Base-by-base conservation (phyloP, 176 grass and related monocot species). In the Elymus sibiricus region DNA sequence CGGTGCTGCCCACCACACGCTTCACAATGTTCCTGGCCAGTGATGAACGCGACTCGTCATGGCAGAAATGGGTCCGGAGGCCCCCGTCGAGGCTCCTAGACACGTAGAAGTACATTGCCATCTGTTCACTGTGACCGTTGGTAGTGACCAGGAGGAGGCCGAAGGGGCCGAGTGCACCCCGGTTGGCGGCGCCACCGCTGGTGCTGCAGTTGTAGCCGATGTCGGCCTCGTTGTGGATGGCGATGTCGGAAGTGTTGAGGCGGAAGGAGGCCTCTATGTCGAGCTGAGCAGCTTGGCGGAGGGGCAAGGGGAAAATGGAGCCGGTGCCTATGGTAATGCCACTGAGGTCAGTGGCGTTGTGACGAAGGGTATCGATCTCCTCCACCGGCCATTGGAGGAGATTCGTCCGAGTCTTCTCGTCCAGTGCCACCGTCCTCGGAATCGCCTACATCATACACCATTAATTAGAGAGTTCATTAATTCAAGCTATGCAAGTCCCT, bases 341-440 rank as follows among this genome's bases (percentile, higher is more conserved):
- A 13, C 24, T 74, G 79, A 84, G 71, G 35, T 66, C 78, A 17
- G 47, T 83, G 64, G 82, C 69, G 64, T 82, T 88, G 42, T 42
- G 21, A 17, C 88, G 85, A 32, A 93, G 59, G 11, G 47, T 78
- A 16, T 93, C 88, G 22, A 90, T 73, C 58, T 90, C 91, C 34
- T 88, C 85, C 5, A 93, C 88, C 3, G 88, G 91, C 91, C 91
- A 93, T 21, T 93, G 91, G 14, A 93, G 70, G 31, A 93, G 70
- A 69, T 93, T 56, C 53, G 53, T 56, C 53, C 53, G 19, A 6
- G 53, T 56, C 19, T 56, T 56, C 19, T 56, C 19, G 53, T 56
- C 53, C 53, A 56, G 19, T 5, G 19, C 53, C 19, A 56, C 53
- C 7, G 53, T 56, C 53, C 53, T 56, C 53, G 53, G 53, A 56